phyloP scores from a whole-genome alignment of 78 protist species.

The Dictyostelium intermedium region DNA sequence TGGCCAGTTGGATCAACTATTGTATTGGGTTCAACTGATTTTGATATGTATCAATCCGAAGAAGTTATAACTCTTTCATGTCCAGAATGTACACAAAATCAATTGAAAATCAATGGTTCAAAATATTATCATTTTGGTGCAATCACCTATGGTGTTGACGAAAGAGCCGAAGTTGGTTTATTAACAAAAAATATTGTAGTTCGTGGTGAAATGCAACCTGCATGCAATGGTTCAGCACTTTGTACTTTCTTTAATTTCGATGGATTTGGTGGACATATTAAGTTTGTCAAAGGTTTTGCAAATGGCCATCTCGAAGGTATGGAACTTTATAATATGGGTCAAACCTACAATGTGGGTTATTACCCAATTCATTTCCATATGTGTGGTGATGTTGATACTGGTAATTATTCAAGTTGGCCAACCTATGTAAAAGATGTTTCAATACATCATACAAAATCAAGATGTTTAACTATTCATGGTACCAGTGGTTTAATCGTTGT shows the following conservation, averaged over 20 bases:
- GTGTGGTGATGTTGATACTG: slow-evolving; percentile 75
- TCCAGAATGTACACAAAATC: slow-evolving; percentile 37
- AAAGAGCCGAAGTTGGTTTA: slow-evolving; percentile 68
- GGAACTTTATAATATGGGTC: slow-evolving; percentile 76
- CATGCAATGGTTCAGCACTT: slow-evolving; percentile 22
- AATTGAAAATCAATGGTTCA: slow-evolving; percentile 10
- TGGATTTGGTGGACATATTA: slow-evolving; percentile 58
- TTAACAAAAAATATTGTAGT: slow-evolving; percentile 37
- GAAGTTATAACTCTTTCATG: slow-evolving; percentile 7
- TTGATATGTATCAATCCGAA: slow-evolving; percentile 54
- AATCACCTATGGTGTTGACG: slow-evolving; percentile 53
- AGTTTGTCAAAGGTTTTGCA: slow-evolving; percentile 16
- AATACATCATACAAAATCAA: slow-evolving; percentile 69
- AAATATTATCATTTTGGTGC: slow-evolving; percentile 57
- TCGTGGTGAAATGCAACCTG: slow-evolving; percentile 28
- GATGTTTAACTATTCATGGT: slow-evolving; percentile 78
- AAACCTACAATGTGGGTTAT: slow-evolving; percentile 54
- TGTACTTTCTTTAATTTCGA: slow-evolving; percentile 55
- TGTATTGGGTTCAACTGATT: slow-evolving; percentile 64
- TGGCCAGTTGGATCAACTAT: slow-evolving; percentile 49
- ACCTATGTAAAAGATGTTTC: slow-evolving; percentile 58
- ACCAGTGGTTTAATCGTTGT: slow-evolving; percentile 60
- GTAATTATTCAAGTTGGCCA: slow-evolving; percentile 59
- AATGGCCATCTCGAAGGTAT: slow-evolving; percentile 69
- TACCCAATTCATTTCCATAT: slow-evolving; percentile 84